A percentile compares a stretch with the other conserved stretches of the same genome.
Evolutionary conservation across 306 rosid genomes (phyloP).

Genomic region (Mimosa pudica): DNA sequence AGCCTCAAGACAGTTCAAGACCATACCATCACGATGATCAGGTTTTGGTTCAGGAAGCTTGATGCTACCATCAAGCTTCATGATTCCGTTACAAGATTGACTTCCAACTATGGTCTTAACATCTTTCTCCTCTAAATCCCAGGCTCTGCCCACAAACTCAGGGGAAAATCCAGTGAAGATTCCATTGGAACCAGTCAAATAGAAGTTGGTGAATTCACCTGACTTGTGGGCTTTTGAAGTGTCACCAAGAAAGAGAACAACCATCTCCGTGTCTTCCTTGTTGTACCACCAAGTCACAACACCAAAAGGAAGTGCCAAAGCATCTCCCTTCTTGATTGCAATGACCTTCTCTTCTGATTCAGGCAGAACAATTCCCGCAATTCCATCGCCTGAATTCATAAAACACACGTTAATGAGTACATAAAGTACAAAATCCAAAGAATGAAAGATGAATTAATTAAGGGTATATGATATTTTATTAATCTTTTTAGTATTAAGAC

Average conservation of each 20-base stretch:
- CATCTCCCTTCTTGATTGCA: background rate
- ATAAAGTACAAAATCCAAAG: too few species aligned
- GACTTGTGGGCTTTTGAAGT: background rate
- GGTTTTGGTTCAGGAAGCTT: background rate
- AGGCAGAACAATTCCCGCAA: background rate
- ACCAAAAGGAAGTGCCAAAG: constrained; percentile 10
- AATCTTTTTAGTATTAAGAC: too few species aligned
- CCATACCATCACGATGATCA: background rate
- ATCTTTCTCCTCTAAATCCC: background rate
- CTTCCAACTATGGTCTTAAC: background rate
- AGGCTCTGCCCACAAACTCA: background rate
- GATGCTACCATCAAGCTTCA: background rate
- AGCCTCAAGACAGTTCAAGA: background rate
- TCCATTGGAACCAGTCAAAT: background rate
- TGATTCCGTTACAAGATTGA: background rate
- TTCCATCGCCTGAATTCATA: background rate
- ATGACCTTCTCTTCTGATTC: background rate
- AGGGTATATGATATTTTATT: too few species aligned
- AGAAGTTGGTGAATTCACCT: background rate
- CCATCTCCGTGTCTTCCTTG: background rate
- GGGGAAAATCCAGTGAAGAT: background rate
- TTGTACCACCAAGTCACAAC: constrained; percentile 9
- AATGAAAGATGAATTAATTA: too few species aligned
- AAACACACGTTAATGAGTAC: background rate
- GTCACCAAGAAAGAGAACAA: background rate